Base-by-base conservation (phyloP, 495 filamentous ascomycete genomes). In the Opeltia flavorubescens region DNA sequence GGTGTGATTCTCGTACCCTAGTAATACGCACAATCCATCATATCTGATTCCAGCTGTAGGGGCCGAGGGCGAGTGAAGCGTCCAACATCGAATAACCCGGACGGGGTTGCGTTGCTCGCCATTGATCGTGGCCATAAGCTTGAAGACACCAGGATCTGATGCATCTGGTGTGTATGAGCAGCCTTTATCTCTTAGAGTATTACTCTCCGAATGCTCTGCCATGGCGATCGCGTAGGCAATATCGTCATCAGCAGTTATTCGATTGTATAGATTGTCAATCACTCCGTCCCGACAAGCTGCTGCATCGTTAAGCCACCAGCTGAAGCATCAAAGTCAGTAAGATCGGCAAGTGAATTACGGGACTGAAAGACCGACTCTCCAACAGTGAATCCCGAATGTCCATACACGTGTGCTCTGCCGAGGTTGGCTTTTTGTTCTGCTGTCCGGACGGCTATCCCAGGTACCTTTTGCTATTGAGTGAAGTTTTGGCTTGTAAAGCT, bases 291-390 rank as follows among this genome's bases (percentile, higher is more conserved):
- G 44, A 23, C 43, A 55, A 3, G 54, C 46, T 24, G 50, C 53
- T 12, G 55, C 50, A 11, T 45, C 36, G 21, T 58, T 55, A 20
- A 58, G 38, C 53, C 53, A 58, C 53, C 55, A 58, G 41, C 52
- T 55, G 20, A 12, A 40, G 9, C 6, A n/a, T n/a, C n/a, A 2
- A 5, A 8, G 17, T 54, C 13, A 54, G 38, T 36, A 8, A 9
- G 12, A 12, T 21, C 20, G 21, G 34, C 0, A 36, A 18, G 34
- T 4, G 20, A n/a, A 8, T 18, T 17, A 18, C 34, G 6, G n/a
- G 12, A 1, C 13, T 25, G 24, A 8, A 33, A 5, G 25, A 44
- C 44, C 13, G 35, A 55, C 52, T 43, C 40, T 43, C 53, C 53
- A 33, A 55, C 43, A 21, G 35, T 23, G 13, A 49, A 36, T 23